Conservation (phyloP, 1,284 basidiomycete species). For the Earliella scabrosa region DNA sequence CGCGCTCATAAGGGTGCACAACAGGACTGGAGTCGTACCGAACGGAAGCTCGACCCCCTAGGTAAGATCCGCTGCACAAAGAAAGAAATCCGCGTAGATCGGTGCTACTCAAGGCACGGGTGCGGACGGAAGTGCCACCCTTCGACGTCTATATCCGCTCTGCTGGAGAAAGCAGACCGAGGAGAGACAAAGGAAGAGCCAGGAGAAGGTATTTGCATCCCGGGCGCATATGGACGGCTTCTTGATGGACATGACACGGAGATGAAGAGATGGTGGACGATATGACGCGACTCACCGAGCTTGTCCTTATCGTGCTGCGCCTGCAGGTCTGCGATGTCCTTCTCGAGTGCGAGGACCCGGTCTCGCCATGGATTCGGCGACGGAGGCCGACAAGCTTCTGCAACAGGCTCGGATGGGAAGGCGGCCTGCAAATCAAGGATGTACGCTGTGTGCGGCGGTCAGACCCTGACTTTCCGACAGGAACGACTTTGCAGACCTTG, state of each 20-base stretch:
- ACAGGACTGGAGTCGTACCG: too few relatives aligned
- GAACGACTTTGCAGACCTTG: conserved; percentile 36
- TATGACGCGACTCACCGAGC: conserved; percentile 40
- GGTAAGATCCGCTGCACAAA: too few relatives aligned
- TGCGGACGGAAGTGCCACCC: background rate
- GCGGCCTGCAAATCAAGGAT: conserved; percentile 45
- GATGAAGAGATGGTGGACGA: background rate
- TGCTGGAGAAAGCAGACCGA: background rate
- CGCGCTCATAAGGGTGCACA: too few relatives aligned
- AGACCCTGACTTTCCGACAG: background rate
- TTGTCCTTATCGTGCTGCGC: conserved; percentile 45
- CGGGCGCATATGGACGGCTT: background rate
- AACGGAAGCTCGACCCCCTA: too few relatives aligned
- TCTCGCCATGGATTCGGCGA: conserved; percentile 46
- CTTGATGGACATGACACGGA: conserved; percentile 7
- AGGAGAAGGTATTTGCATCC: background rate
- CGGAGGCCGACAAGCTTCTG: background rate
- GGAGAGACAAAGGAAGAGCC: conserved; percentile 9
- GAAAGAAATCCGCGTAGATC: background rate
- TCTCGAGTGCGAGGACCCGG: conserved; percentile 50
- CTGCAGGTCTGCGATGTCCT: conserved; percentile 41
- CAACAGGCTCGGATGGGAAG: conserved; percentile 33
- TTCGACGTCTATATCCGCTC: background rate
- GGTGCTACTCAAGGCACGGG: background rate
- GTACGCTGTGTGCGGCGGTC: conserved; percentile 40